Percentiles rank a stretch among this genome's conserved stretches.
These are phyloP conservation scores for Aspergillus pseudoterreus DNA, from an alignment of 2,329 filamentous ascomycete genomes.

Conservation along the genomic window DNA sequence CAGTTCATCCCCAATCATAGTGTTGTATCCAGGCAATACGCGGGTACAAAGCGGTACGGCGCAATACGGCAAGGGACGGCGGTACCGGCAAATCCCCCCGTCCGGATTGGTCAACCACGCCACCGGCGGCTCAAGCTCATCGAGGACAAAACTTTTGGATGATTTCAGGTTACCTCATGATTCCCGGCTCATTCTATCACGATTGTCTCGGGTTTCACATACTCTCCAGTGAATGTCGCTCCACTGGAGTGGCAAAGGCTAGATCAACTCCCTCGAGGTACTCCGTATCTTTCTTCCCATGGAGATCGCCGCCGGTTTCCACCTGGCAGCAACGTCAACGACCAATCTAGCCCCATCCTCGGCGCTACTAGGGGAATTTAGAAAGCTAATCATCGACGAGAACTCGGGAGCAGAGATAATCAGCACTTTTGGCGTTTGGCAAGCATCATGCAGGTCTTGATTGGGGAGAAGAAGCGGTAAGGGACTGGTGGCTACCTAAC, in stretches of 20 bases:
- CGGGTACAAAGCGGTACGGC: background rate
- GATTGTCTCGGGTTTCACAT: background rate
- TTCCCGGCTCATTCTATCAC: background rate
- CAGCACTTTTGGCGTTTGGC: background rate
- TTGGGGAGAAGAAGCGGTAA: constrained; percentile 12
- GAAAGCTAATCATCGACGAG: background rate
- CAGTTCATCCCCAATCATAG: background rate
- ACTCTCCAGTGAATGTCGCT: background rate
- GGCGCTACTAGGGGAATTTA: background rate
- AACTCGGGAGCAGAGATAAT: background rate
- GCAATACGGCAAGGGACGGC: background rate
- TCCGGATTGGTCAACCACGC: constrained; percentile 5
- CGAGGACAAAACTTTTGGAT: background rate
- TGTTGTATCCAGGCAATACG: background rate
- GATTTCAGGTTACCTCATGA: constrained; percentile 1
- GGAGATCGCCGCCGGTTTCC: background rate
- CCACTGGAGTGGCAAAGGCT: background rate
- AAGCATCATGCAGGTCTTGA: constrained; percentile 3
- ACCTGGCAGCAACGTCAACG: too few relatives aligned
- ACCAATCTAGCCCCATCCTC: background rate
- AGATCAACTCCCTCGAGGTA: background rate
- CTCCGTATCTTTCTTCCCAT: background rate
- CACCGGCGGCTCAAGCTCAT: constrained; percentile 3
- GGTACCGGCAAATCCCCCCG: background rate
- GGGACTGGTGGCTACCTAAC: constrained; percentile 9